Base-by-base conservation (phyloP, 371 early-diverging fungal genomes). In the Saksenaea oblongispora region DNA sequence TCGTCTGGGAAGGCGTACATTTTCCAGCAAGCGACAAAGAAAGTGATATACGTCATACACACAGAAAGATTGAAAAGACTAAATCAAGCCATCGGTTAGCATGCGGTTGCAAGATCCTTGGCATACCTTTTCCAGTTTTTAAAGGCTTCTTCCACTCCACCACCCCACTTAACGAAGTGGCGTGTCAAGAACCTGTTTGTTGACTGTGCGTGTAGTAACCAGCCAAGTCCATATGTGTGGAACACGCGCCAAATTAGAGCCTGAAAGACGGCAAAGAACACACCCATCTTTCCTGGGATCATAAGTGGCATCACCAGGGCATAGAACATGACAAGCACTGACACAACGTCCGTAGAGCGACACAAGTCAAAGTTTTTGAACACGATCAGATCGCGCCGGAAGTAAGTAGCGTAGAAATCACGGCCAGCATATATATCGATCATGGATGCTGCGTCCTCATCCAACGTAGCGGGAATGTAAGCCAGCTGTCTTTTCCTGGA, bases 31-130 rank as follows among this genome's bases (percentile, higher is more conserved):
- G 92, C 90, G 58, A 91, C 69, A 54, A 85, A 77, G 67, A 95
- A 96, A 1, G 94, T 87, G 1, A 90, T 84, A 62, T 94, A 94
- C 1, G 91, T 93, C 95, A 96, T 94, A 8, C 87, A 79, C 31
- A 91, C 79, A 0, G 91, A 88, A n/a, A 93, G 76, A 69, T 96
- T 96, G 81, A 90, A 96, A n/a, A 96, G 83, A 63, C 88, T 90
- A 65, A 41, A 27, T 60, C n/a, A 35, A 34, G 35, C 26, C 28
- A 27, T 42, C 9, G 31, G 7, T 31, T 31, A 31, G 31, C 31
- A 31, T 7, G 7, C 31, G 31, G 2, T 4, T 7, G 7, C 31
- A 31, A 7, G 31, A 7, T 31, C 31, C 4, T 31, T 31, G 31
- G n/a, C 36, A 55, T 62, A 81, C 64, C 80, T 80, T 66, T 92